Conservation (phyloP, 2,329 filamentous ascomycete species). For the Apiospora marii region DNA sequence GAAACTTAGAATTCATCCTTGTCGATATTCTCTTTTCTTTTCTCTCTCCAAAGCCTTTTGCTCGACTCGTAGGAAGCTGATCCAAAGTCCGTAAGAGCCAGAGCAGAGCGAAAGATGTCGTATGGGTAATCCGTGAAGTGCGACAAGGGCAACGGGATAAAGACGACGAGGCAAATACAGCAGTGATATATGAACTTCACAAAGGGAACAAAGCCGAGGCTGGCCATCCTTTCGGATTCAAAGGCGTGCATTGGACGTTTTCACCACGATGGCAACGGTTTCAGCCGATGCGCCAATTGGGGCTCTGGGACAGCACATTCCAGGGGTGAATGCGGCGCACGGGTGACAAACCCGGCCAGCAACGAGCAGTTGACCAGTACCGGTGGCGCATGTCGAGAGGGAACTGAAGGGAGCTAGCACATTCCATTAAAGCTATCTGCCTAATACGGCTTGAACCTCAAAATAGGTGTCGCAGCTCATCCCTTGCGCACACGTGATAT, state of each 20-base stretch:
- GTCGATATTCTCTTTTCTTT: background rate
- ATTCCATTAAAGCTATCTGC: background rate
- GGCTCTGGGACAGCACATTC: slow-evolving; percentile 22
- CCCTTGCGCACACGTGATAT: background rate
- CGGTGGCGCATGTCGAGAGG: background rate
- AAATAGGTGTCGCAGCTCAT: background rate
- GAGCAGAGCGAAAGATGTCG: background rate
- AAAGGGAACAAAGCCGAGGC: background rate
- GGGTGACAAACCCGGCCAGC: background rate
- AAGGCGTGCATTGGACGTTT: slow-evolving; percentile 4
- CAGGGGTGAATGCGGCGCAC: slow-evolving; percentile 12
- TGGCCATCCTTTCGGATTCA: background rate
- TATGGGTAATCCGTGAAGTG: slow-evolving; percentile 7
- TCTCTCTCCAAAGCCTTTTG: background rate
- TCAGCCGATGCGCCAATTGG: background rate
- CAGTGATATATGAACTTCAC: background rate
- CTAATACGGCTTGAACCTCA: background rate
- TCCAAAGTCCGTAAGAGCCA: background rate
- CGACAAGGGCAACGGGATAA: slow-evolving; percentile 16
- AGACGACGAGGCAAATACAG: slow-evolving; percentile 7
- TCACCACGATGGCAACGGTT: background rate
- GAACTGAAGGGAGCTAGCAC: background rate
- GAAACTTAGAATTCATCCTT: background rate
- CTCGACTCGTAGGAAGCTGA: background rate
- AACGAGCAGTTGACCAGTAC: background rate